Evolutionary conservation across 345 rosid species (phyloP), one percentile per base, ranked within the genome.

Genomic region (Heritiera fomes): DNA sequence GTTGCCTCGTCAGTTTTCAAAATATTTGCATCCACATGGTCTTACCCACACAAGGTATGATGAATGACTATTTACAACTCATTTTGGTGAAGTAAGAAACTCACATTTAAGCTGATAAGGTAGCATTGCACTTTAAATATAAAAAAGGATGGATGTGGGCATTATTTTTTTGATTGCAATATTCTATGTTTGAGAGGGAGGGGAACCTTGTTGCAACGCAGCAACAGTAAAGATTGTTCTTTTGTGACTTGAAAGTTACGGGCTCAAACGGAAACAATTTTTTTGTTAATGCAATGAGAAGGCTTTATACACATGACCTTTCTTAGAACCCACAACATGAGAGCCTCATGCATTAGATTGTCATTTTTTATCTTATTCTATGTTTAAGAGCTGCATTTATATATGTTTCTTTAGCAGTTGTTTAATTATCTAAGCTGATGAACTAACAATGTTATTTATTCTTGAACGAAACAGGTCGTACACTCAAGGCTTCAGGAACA

Each of bases 401-500:
- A 49, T 63, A 1, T 11, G 6, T 46, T 15, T 62, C 10, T 18
- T 62, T 34, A 50, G 49, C 59, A 14, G 47, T 11, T 60, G 23
- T 66, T 45, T 47, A n/a, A 23, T 23, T n/a, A 41, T 67, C 56
- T 8, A 14, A 50, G 67, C n/a, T 45, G 10, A 45, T 38, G 59
- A 32, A 80, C 4, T 40, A 55, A 53, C 64, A 10, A 40, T 34
- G 12, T 49, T 71, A 34, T 1, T 62, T 41, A 20, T 77, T 79
- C 34, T 84, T 62, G 74, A 23, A 41, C 20, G 53, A 32, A 75
- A 59, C 72, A 91, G 97, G 95, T 92, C 41, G 94, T 94, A n/a
- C 81, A 97, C 38, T 88, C 98, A 32, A 92, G 94, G 85, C 93
- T 94, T 71, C 97, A 92, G 85, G 98, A 92, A 80, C 98, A 94